phyloP scores from a whole-genome alignment of 768 basidiomycete species.

The Steccherinum ochraceum region DNA sequence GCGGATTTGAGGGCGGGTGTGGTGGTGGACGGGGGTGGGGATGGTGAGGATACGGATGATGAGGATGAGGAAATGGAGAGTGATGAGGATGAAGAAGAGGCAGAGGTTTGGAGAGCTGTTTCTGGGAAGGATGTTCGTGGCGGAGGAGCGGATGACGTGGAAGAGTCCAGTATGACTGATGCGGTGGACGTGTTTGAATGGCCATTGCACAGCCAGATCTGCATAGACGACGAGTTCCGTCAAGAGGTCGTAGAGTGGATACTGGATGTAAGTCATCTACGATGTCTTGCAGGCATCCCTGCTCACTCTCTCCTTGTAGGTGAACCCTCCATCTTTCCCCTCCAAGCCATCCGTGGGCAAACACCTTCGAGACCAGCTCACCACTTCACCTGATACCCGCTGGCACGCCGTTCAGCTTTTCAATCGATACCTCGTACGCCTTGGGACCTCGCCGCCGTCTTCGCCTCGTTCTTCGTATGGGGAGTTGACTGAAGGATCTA shows the following conservation, averaged over 20 bases:
- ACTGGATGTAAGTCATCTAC: conserved; percentile 29
- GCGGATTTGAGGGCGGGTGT: conserved; percentile 4
- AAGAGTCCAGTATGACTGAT: conserved; percentile 11
- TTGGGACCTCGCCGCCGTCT: conserved; percentile 20
- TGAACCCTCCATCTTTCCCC: conserved; percentile 9
- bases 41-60: conserved; percentile 6
- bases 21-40: background rate
- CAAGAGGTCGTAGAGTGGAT: conserved; percentile 37
- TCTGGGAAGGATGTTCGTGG: background rate
- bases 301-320: conserved; percentile 6
- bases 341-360: conserved; percentile 11
- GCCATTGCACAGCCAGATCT: conserved; percentile 9
- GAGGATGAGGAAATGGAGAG: conserved; percentile 13
- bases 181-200: background rate
- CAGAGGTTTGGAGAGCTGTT: background rate
- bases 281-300: background rate
- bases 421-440: conserved; percentile 44
- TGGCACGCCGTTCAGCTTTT: conserved; percentile 64
- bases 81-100: background rate
- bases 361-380: conserved; percentile 49
- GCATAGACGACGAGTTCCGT: conserved; percentile 30
- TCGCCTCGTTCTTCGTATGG: conserved; percentile 1
- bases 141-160: conserved; percentile 8
- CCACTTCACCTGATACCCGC: conserved; percentile 48
- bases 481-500: background rate